Evolutionary conservation across 139 green algal genomes (phyloP).

Genomic region (Chlamydomonas applanata): DNA sequence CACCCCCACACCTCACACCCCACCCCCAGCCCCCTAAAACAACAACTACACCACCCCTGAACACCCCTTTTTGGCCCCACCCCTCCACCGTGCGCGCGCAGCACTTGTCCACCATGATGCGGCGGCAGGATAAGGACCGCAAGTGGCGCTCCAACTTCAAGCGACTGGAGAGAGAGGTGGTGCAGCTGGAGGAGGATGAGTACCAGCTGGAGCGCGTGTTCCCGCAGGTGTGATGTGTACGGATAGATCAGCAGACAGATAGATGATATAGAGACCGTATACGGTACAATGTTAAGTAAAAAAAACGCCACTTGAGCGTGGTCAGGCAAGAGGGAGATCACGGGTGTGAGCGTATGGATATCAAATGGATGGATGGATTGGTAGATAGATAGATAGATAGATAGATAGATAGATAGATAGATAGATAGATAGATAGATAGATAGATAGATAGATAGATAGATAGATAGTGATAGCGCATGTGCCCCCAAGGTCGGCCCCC

Average conservation of each 20-base stretch:
- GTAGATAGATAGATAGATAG: no score
- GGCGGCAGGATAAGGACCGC: slow-evolving; percentile 65
- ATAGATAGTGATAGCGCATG: no score
- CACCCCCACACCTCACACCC: no score
- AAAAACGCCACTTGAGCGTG: no score
- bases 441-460: no score
- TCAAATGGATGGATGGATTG: no score
- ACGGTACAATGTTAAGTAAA: background rate
- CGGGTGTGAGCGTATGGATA: no score
- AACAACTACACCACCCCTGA: background rate
- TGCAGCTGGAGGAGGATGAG: slow-evolving; percentile 89
- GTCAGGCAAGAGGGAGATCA: no score
- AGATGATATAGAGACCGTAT: background rate
- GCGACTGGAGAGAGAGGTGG: slow-evolving; percentile 74
- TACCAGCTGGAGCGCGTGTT: slow-evolving; percentile 79
- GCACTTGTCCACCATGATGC: slow-evolving; percentile 57
- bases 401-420: no score
- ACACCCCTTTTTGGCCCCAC: background rate
- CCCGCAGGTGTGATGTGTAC: slow-evolving; percentile 65
- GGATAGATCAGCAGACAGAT: background rate
- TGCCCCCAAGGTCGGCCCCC: no score
- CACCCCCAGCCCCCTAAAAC: no score
- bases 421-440: no score
- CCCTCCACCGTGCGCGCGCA: slow-evolving; percentile 14
- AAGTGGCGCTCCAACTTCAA: slow-evolving; percentile 76